A percentile compares a stretch with the other conserved stretches of the same genome.
Conservation (phyloP, 352 stramenopile species). For the Elongisporangium anandrum region DNA sequence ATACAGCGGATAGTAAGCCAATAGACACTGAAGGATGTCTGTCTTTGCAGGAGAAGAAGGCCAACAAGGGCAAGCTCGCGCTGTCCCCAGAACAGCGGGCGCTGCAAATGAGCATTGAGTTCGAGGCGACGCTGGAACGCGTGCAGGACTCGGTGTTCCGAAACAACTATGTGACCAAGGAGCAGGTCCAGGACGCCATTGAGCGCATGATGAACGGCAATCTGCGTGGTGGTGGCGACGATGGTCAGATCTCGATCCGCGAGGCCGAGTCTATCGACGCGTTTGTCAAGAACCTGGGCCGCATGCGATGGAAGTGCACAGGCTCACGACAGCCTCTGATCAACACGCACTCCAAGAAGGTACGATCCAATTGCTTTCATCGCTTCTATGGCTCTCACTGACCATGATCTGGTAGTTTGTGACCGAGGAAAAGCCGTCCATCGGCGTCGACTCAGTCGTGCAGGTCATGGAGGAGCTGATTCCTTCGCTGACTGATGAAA, state of each 20-base stretch:
- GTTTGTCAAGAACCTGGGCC: slow-evolving; percentile 65
- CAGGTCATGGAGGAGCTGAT: slow-evolving; percentile 73
- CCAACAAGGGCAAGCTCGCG: slow-evolving; percentile 40
- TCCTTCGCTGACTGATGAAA: slow-evolving; percentile 61
- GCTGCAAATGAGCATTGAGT: slow-evolving; percentile 79
- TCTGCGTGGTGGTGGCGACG: slow-evolving; percentile 36
- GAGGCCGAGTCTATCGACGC: slow-evolving; percentile 70
- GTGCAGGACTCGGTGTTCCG: slow-evolving; percentile 82
- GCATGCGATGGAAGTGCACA: slow-evolving; percentile 76
- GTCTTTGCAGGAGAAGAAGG: slow-evolving; percentile 19
- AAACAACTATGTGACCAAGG: slow-evolving; percentile 80
- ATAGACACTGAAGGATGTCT: not conserved
- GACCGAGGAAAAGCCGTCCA: slow-evolving; percentile 56
- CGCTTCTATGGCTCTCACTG: slow-evolving; percentile 1
- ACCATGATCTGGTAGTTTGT: slow-evolving; percentile 22
- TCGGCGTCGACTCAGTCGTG: slow-evolving; percentile 51
- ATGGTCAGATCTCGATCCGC: slow-evolving; percentile 51
- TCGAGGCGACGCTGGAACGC: slow-evolving; percentile 73
- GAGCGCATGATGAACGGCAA: slow-evolving; percentile 49
- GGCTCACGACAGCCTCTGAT: slow-evolving; percentile 73
- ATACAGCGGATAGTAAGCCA: not conserved
- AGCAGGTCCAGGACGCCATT: slow-evolving; percentile 72
- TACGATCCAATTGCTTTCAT: slow-evolving; percentile 4
- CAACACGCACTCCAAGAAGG: slow-evolving; percentile 35
- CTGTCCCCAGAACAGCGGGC: slow-evolving; percentile 64